Evolutionary conservation across 805 yeast genomes (phyloP), one percentile per base, ranked within the genome.

Genomic region (Myxozyma monticola): DNA sequence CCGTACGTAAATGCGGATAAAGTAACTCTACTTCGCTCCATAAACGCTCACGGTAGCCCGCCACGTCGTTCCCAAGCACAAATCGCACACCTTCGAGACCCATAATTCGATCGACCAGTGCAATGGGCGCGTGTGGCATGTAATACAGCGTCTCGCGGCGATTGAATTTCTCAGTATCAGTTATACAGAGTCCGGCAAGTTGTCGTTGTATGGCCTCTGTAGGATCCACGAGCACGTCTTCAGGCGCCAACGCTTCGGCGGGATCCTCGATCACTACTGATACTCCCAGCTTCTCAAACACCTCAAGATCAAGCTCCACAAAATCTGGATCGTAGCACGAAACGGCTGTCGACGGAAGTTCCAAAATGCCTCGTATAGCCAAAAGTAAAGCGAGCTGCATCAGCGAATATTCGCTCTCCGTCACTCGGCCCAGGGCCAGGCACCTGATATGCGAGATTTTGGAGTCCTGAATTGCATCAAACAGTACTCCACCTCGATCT

Each of bases 41-140:
- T 6, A 54, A 34, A 2, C 50, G 34, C 2, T 48, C 49, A 15
- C 34, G 21, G 30, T 54, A 54, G 4, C 54, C 57, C 24, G 48
- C 7, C 20, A 54, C 51, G 22, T 54, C 59, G 21, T 54, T 54
- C 21, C 57, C 59, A 9, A 54, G 42, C 9, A 54, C 54, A 22
- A 21, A 51, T 18, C 29, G 38, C 10, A 45, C 59, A 17, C 55
- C 54, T 2, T 35, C 38, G 10, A 48, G 39, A 3, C 42, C 43
- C 10, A 61, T 52, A 17, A 65, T 53, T 7, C 37, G 18, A 15
- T 62, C 60, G 4, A 63, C 60, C 2, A 71, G 56, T 1, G 61
- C 46, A 34, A 83, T 65, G 1, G 88, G 87, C 0, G 90, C 91
- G 68, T 86, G 95, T 0, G 95, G 95, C 40, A 86, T 71, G 61